Evolutionary conservation across 78 protist species (phyloP), one percentile per base, ranked within the genome.

Genomic region (Corallochytrium limacisporum): DNA sequence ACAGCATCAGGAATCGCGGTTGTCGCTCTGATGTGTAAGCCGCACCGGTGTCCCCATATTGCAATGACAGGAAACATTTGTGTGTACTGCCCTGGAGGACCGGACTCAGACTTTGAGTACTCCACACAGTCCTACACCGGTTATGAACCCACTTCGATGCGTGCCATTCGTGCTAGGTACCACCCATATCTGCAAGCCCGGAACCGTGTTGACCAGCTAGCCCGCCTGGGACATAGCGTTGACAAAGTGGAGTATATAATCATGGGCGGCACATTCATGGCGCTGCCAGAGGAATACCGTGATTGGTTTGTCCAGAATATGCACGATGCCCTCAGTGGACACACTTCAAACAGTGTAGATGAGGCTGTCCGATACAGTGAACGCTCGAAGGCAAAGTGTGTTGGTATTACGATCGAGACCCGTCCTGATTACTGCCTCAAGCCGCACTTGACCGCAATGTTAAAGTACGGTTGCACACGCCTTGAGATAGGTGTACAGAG

Each of bases 231-330:
- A 6, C 98, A 93, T 57, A 39, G 55, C 48, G 84, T 81, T 15
- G 94, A 88, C 66, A 90, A 88, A 54, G 73, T 93, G 8, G 98
- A 93, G 73, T 88, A 73, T 33, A 82, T 93, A 38, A 39, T 93
- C 53, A 93, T 93, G 98, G 98, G 98, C 32, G 98, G 98, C 8
- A 93, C 98, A 20, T 93, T 93, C 76, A 88, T 93, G 94, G 73
- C 89, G 24, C 74, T 88, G 29, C 74, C 87, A 22, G 24, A 39
- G 13, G 86, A 77, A 2, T 93, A 93, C 75, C 56, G 98, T 16
- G 95, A 90, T 38, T 72, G 60, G 55, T 93, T 93, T 56, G 71
- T 93, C 44, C 69, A 81, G 32, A 71, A 74, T 49, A 81, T 93
- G 26, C 98, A 89, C 74, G 98, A 93, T 42, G 98, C 98, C 2